phyloP scores from a whole-genome alignment of 83 land plant genomes.

The Picea abies region DNA sequence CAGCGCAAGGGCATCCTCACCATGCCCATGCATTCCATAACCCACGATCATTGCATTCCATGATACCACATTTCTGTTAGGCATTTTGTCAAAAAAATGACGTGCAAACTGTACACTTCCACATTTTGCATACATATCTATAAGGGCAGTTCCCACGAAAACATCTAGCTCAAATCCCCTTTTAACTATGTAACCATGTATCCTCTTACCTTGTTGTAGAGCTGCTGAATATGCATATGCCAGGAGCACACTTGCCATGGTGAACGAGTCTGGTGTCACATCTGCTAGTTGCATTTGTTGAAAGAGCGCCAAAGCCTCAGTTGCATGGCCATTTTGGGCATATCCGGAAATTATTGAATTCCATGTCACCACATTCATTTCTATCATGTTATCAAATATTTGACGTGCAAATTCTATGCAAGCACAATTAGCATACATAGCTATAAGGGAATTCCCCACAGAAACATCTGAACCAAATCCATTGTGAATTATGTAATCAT shows the following conservation, averaged over 20 bases:
- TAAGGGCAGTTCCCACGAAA: background rate
- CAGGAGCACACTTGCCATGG: no score
- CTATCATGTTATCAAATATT: constrained; percentile 22
- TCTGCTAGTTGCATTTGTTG: constrained; percentile 27
- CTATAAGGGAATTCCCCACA: constrained; percentile 36
- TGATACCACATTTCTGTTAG: no score
- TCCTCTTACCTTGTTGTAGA: no score
- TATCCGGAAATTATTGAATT: constrained; percentile 43
- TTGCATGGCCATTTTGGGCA: constrained; percentile 19
- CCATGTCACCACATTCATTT: constrained; percentile 39
- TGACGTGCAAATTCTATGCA: constrained; percentile 15
- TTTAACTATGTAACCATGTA: no score
- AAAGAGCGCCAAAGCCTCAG: constrained; percentile 16
- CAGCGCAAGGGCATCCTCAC: no score
- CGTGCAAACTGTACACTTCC: background rate
- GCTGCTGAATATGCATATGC: no score
- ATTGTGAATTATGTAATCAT: constrained; percentile 32
- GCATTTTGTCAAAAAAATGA: no score
- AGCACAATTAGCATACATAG: constrained; percentile 33
- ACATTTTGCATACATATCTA: constrained; percentile 4
- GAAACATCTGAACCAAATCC: constrained; percentile 31
- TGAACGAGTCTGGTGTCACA: no score
- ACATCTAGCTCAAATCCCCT: no score
- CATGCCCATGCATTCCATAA: no score
- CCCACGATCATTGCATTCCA: no score